phyloP scores from a whole-genome alignment of 768 basidiomycete species.

The Tricholoma terreum region DNA sequence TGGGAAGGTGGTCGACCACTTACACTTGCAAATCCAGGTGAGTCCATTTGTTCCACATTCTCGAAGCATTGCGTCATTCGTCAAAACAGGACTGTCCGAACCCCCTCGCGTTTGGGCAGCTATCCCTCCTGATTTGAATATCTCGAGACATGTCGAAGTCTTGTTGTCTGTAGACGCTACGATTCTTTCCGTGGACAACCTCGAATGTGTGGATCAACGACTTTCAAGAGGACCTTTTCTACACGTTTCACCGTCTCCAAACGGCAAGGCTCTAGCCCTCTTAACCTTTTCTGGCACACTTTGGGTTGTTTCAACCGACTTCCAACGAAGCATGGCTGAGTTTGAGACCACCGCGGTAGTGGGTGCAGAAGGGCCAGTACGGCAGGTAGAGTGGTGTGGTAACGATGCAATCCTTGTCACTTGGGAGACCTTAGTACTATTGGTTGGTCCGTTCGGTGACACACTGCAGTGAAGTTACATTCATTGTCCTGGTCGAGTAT shows the following conservation, averaged over 20 bases:
- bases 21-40: slow-evolving; percentile 72
- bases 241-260: slow-evolving; percentile 86
- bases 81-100: slow-evolving; percentile 58
- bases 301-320: slow-evolving; percentile 95
- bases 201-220: slow-evolving; percentile 86
- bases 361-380: slow-evolving; percentile 55
- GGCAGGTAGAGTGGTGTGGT: slow-evolving; percentile 91
- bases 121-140: slow-evolving; percentile 85
- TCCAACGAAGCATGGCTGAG: slow-evolving; percentile 84
- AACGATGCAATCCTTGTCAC: slow-evolving; percentile 90
- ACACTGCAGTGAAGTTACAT: slow-evolving; percentile 65
- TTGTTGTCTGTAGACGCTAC: slow-evolving; percentile 79
- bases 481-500: slow-evolving; percentile 6
- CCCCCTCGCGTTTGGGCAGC: slow-evolving; percentile 85
- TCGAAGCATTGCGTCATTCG: slow-evolving; percentile 1
- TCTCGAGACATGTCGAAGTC: slow-evolving; percentile 88
- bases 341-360: slow-evolving; percentile 64
- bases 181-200: slow-evolving; percentile 81
- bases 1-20: slow-evolving; percentile 81
- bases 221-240: slow-evolving; percentile 87
- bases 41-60: slow-evolving; percentile 20
- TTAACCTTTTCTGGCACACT: slow-evolving; percentile 69
- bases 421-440: slow-evolving; percentile 71
- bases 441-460: slow-evolving; percentile 94
- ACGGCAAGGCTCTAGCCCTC: slow-evolving; percentile 88